Evolutionary conservation across 345 rosid genomes (phyloP), one percentile per base, ranked within the genome.

Genomic region (Eucalyptus marginata): DNA sequence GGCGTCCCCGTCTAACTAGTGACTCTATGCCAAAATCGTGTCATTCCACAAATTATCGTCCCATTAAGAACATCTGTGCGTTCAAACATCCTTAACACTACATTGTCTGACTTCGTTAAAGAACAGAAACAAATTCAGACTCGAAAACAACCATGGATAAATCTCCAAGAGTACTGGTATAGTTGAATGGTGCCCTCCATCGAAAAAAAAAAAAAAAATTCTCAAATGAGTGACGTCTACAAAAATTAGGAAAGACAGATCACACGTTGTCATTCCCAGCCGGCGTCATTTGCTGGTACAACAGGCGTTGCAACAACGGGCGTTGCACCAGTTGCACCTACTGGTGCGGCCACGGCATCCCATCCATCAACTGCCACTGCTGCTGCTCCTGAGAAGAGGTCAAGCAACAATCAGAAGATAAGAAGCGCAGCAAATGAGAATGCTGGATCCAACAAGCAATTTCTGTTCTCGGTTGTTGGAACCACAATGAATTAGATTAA

Each of bases 341-440:
- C 18, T 49, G 94, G 88, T 7, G 93, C 92, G 13, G 94, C 90
- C 33, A 51, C 92, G 0, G 90, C 59, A 46, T 95, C 97, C 99
- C 97, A 95, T 50, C 93, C 96, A 56, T 89, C 94, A 0, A 86
- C 86, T 46, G 90, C 76, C 47, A 83, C 89, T 16, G 68, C 8
- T 16, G 68, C 68, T 13, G 90, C 46, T 49, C 47, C 91, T 90
- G 91, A 83, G 90, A 40, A 58, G 86, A 15, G n/a, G 40, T 31
- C 43, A 7, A 87, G 84, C 66, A 64, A 49, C 87, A 49, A 50
- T 52, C 46, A 87, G 49, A 2, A 13, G 68, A 12, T 27, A 86
- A 49, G 9, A 31, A 10, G 40, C 50, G 46, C 44, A 17, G 86
- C 31, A 29, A 71, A 43, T 29, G 24, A 66, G 56, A 86, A 54